Percentiles rank a stretch among this genome's conserved stretches.
Conservation (phyloP, 106 monocot genomes). For the Apostasia ramifera region DNA sequence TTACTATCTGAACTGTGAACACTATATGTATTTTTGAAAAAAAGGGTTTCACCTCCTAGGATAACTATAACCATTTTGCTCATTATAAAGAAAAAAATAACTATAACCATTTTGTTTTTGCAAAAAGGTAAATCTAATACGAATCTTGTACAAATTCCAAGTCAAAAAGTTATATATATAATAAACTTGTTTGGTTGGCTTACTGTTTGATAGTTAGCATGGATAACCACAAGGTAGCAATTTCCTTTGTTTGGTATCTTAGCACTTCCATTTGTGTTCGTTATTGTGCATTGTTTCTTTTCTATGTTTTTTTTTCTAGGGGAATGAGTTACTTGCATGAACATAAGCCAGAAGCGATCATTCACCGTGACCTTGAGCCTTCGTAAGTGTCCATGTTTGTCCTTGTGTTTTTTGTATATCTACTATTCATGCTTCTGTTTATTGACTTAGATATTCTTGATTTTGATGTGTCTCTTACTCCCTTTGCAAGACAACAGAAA, state of each 20-base stretch:
- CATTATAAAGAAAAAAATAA: too few relatives aligned
- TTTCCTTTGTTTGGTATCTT: background rate
- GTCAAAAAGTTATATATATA: too few relatives aligned
- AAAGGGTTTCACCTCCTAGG: too few relatives aligned
- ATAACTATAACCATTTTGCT: too few relatives aligned
- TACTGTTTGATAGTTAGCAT: too few relatives aligned
- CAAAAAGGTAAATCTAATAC: too few relatives aligned
- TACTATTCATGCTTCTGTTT: background rate
- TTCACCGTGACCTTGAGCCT: conserved; percentile 97
- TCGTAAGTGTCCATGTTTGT: conserved; percentile 50
- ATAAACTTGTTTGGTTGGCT: too few relatives aligned
- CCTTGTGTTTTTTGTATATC: background rate
- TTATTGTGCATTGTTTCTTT: background rate
- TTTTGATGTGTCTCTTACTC: conserved; percentile 26
- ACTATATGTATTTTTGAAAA: too few relatives aligned
- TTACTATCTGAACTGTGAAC: background rate
- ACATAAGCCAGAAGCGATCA: conserved; percentile 92
- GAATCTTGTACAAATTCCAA: too few relatives aligned
- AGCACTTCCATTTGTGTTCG: conserved; percentile 1
- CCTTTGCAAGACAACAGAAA: conserved; percentile 74
- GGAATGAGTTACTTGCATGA: conserved; percentile 98
- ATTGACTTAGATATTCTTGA: conserved; percentile 16
- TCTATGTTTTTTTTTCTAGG: conserved; percentile 23
- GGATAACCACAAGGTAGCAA: too few relatives aligned
- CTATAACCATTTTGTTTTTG: too few relatives aligned